Base-by-base conservation (phyloP, 345 rosid species). In the Fremontodendron californicum region DNA sequence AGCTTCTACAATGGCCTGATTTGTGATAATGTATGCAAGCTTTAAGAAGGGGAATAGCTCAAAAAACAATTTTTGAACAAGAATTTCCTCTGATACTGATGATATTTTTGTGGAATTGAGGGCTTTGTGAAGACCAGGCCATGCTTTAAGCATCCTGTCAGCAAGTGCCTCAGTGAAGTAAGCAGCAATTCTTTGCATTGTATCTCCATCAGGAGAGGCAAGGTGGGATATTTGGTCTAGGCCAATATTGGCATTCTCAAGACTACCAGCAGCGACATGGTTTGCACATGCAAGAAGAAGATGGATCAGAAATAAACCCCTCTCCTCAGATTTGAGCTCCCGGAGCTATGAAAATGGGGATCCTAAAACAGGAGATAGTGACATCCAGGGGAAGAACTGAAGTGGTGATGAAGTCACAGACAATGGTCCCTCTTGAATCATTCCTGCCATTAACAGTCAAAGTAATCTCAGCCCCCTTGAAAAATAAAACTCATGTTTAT, bases 71-170 rank as follows among this genome's bases (percentile, higher is more conserved):
- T 78, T 89, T 19, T 84, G 89, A 81, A 83, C 92, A 57, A 80
- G 83, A 75, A 89, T 83, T 62, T 79, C 84, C 49, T 89, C 94
- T 0, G 90, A 76, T 7, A 85, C 45, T 35, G 80, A 83, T 54
- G 84, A 71, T 67, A 81, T 79, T 75, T 84, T 85, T 0, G 91
- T 90, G 18, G 90, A 87, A 74, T 86, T 89, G 5, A 90, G 87
- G 64, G 94, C 94, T 79, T 74, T 89, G 81, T 90, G 88, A 74
- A 90, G 80, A 78, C 92, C 92, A 19, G 91, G 89, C 94, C 92
- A 90, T 39, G 83, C 79, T 80, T 89, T 90, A 45, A 90, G 88
- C 79, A 90, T 81, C 68, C 94, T 79, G 51, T 85, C 89, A 37
- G 92, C 94, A 5, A 90, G 82, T 21, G 91, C 92, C 72, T 87